Evolutionary conservation across 1,284 basidiomycete species (phyloP), one percentile per base, ranked within the genome.

Genomic region (Entoloma clypeatum): DNA sequence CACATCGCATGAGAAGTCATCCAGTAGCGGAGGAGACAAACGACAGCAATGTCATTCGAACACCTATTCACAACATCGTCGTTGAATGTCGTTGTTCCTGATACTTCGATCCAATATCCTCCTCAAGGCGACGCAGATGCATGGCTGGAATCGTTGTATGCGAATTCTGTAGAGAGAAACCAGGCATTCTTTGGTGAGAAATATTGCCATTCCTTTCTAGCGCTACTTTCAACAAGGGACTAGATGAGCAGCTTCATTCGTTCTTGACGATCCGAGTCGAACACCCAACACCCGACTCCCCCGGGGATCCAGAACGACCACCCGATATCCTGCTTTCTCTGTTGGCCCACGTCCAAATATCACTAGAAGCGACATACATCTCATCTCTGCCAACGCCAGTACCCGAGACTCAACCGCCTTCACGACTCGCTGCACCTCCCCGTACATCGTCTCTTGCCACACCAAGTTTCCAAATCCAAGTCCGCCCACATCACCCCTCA

Each of bases 331-430:
- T 91, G 14, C 66, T 86, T 11, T 65, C 76, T 1, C 81, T 88
- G 54, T 67, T 92, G 18, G 66, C 78, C 1, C 82, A 85, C 55
- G 61, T 86, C 3, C 84, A 92, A 63, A 67, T 92, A 16, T 79
- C 88, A 1, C 73, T 90, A 29, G 87, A 91, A 32, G 85, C 87
- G 0, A 79, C 79, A 1, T 92, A 92, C 58, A 86, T 92, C 25
- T 81, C 88, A 2, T 71, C 69, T 43, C 63, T 64, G 19, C 69
- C 64, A 13, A 43, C 50, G 8, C 37, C 52, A 7, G 40, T 46
- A n/a, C 46, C 50, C 13, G 67, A 67, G 17, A 52, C 62, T 3
- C 59, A 65, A 7, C 60, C 65, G 17, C 60, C 65, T n/a, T 56
- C 67, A n/a, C 65, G 56, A 45, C 51, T 71, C 7, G 60, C 70